phyloP scores from a whole-genome alignment of 2,329 filamentous ascomycete species.

The Fusarium pseudocircinatum region DNA sequence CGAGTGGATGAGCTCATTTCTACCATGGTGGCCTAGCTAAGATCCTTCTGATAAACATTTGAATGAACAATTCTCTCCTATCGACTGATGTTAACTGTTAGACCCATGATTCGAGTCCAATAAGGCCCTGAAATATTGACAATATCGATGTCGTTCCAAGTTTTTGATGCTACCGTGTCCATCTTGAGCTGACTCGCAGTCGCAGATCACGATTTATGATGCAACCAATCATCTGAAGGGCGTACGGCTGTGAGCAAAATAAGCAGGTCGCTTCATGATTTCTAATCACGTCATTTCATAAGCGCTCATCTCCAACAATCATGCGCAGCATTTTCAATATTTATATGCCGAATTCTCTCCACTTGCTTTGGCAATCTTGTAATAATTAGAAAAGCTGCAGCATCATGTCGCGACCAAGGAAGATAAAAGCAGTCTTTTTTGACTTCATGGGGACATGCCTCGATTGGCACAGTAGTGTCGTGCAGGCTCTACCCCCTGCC shows the following conservation, averaged over 20 bases:
- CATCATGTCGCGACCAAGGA: not conserved
- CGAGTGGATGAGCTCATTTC: not conserved
- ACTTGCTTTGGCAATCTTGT: too few species aligned
- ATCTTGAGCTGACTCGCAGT: not conserved
- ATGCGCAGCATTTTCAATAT: too few species aligned
- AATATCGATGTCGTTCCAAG: not conserved
- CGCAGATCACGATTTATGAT: not conserved
- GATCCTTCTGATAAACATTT: rapidly evolving
- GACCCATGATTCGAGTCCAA: not conserved
- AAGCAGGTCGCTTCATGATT: not conserved
- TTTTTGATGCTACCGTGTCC: not conserved
- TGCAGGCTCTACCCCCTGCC: constrained; percentile 47
- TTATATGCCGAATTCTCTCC: not conserved
- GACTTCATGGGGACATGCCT: constrained; percentile 69
- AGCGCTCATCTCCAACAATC: not conserved
- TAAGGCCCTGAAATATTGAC: not conserved
- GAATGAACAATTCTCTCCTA: rapidly evolving
- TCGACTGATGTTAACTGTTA: too few species aligned
- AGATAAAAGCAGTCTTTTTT: constrained; percentile 61
- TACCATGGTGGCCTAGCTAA: too few species aligned
- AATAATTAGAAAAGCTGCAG: not conserved
- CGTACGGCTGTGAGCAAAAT: not conserved
- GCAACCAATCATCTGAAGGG: not conserved
- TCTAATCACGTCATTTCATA: not conserved
- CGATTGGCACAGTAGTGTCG: constrained; percentile 59